Evolutionary conservation across 352 stramenopile genomes (phyloP), one percentile per base, ranked within the genome.

Genomic region (Globisporangium polare): DNA sequence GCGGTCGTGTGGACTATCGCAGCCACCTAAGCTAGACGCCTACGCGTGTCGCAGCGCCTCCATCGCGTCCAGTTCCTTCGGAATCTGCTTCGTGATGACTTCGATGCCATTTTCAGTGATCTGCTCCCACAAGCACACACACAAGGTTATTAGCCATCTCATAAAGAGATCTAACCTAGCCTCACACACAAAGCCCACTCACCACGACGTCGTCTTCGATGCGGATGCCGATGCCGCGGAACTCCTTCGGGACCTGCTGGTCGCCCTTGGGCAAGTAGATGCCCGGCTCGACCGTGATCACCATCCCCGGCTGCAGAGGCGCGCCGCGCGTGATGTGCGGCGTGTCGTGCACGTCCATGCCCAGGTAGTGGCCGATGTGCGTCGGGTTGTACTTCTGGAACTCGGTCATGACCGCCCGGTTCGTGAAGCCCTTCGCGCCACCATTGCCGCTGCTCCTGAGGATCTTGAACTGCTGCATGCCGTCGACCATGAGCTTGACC

Each of bases 161-260:
- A 31, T n/a, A 10, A 31, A 26, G 9, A 22, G 22, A 51, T 17
- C 3, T 6, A 49, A 3, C 4, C 5, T 8, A 17, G 43, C 43
- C 22, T 27, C 22, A 29, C 17, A 9, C 7, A 52, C 5, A 33
- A 5, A 60, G 37, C 2, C 2, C 31, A 74, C 82, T 46, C 74
- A 94, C 85, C 55, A 92, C 76, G 59, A 94, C 77, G 53, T 94
- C 85, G 65, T 94, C 85, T 72, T 94, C 85, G 53, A 94, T 94
- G 35, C 85, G 85, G 63, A 94, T 90, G 45, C 85, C 85, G 20
- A 94, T 89, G 39, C 85, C 85, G 63, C 85, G 83, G 71, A 92
- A 90, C 46, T 92, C 83, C 18, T 72, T 62, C 13, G 85, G 85
- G 9, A 94, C 35, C 43, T 76, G 76, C 35, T 69, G 51, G 62